Base-by-base conservation (phyloP, 2,329 filamentous ascomycete genomes). In the Paramyrothecium sp. region DNA sequence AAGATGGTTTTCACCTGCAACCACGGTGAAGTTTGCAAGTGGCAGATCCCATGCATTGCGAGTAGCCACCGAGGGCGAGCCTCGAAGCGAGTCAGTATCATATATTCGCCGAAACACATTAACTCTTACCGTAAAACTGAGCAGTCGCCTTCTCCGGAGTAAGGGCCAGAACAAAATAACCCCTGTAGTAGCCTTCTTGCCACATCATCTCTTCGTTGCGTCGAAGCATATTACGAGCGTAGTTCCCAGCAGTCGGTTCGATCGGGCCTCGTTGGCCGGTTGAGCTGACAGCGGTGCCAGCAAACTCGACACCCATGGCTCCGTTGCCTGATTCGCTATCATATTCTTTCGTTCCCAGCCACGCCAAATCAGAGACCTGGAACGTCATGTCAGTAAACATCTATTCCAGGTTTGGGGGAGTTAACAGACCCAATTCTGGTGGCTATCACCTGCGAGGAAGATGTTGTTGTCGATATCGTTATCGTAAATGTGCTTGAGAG, bases 381-480 rank as follows among this genome's bases (percentile, higher is more conserved):
- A 44, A 44, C 5, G 26, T 7, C 13, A 4, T 17, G 38, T 44
- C 13, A 44, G 38, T 17, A 4, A 44, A 17, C 5, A 16, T 5
- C 3, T 16, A 16, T 16, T 7, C 13, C 5, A 19, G 13, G 13
- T 44, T 17, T 44, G 38, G n/a, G 7, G 13, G 13, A 7, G 13
- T 16, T 44, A 30, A 4, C 66, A 67, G 12, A 69, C 84, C 84
- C 88, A 91, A 53, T 83, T 85, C 21, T 82, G 81, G 67, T 92
- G 89, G 44, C 79, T 83, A 67, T 92, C 89, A 13, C 89, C 89
- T 0, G 88, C 81, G 22, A 92, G 81, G 65, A 92, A 85, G 63
- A 92, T 83, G 66, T 88, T 91, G 75, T 92, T 91, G 56, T 76
- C 77, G 62, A 92, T 91, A 20, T 86, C 79, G 69, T 90, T 85